These are phyloP conservation scores for Elsinoe perseae DNA, from an alignment of 2,329 filamentous ascomycete genomes.

Conservation along the genomic window DNA sequence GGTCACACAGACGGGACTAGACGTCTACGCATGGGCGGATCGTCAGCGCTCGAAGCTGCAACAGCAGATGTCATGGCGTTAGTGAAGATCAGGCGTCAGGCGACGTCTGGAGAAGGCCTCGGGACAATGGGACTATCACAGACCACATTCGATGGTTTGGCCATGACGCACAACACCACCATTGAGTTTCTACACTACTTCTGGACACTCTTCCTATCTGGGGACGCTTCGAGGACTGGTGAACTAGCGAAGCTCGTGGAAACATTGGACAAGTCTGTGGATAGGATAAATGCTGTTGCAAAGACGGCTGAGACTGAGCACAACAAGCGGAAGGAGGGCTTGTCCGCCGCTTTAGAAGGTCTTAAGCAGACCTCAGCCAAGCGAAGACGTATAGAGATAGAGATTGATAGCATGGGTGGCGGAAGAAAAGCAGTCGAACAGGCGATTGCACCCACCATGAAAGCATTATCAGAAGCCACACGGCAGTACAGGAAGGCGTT, in stretches of 20 bases:
- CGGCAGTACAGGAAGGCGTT: conserved; percentile 64
- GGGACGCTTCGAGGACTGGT: conserved; percentile 64
- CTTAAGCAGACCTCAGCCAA: conserved; percentile 65
- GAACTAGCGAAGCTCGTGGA: conserved; percentile 78
- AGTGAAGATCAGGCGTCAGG: conserved; percentile 45
- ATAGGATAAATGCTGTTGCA: conserved; percentile 73
- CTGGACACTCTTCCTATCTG: conserved; percentile 86
- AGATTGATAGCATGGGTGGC: conserved; percentile 60
- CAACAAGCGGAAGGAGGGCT: conserved; percentile 55
- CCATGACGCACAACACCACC: conserved; percentile 80
- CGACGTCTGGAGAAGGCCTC: conserved; percentile 20
- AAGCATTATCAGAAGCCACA: conserved; percentile 62
- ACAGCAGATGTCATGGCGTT: conserved; percentile 60
- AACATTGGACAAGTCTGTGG: conserved; percentile 67
- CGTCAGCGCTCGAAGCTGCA: conserved; percentile 55
- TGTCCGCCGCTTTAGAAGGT: conserved; percentile 63
- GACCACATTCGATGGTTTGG: conserved; percentile 53
- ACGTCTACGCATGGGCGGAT: conserved; percentile 58
- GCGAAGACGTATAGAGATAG: conserved; percentile 55
- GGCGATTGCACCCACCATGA: conserved; percentile 66
- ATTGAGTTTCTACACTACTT: conserved; percentile 97
- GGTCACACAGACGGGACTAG: conserved; percentile 30
- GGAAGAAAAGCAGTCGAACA: conserved; percentile 68
- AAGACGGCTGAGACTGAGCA: conserved; percentile 70
- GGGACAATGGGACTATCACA: conserved; percentile 31